A percentile compares a stretch with the other conserved stretches of the same genome.
These are phyloP conservation scores for Acanthamoeba castellanii DNA, from an alignment of 208 protist genomes.

Conservation along the genomic window DNA sequence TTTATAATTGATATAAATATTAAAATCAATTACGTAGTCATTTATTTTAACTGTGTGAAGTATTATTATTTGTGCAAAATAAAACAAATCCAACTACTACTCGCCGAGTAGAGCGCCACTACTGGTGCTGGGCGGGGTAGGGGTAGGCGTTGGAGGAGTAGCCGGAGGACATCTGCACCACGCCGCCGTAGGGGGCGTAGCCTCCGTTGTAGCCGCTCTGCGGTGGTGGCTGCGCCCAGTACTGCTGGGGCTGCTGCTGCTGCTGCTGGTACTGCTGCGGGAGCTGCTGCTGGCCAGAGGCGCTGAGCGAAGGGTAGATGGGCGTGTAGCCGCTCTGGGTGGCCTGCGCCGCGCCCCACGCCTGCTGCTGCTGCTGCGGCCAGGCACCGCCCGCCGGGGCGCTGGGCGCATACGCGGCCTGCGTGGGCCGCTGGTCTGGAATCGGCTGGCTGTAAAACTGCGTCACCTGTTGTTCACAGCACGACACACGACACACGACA, in stretches of 20 bases:
- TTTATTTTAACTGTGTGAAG: not conserved
- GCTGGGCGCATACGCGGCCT: not conserved
- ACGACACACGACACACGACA: no score
- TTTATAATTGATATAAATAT: not conserved
- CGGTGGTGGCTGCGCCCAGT: not conserved
- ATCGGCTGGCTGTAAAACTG: conserved; percentile 38
- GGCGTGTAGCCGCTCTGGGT: not conserved
- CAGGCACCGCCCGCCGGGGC: not conserved
- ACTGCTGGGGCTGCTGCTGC: not conserved
- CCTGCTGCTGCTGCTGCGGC: not conserved
- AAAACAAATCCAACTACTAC: not conserved
- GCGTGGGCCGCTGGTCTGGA: not conserved
- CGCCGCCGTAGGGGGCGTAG: not conserved
- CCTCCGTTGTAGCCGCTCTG: not conserved
- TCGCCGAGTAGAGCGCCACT: no score
- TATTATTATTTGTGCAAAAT: not conserved
- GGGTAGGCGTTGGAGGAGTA: conserved; percentile 28
- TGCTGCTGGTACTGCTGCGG: not conserved
- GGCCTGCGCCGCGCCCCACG: conserved; percentile 7
- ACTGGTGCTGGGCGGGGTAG: not conserved
- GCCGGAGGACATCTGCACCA: conserved; percentile 20
- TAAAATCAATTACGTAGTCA: not conserved
- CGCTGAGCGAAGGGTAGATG: not conserved
- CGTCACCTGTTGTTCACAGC: not conserved
- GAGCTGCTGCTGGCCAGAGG: not conserved